A percentile compares a stretch with the other conserved stretches of the same genome.
These are phyloP conservation scores for Tricladium varicosporioides DNA, from an alignment of 2,329 filamentous ascomycete species.

Conservation along the genomic window DNA sequence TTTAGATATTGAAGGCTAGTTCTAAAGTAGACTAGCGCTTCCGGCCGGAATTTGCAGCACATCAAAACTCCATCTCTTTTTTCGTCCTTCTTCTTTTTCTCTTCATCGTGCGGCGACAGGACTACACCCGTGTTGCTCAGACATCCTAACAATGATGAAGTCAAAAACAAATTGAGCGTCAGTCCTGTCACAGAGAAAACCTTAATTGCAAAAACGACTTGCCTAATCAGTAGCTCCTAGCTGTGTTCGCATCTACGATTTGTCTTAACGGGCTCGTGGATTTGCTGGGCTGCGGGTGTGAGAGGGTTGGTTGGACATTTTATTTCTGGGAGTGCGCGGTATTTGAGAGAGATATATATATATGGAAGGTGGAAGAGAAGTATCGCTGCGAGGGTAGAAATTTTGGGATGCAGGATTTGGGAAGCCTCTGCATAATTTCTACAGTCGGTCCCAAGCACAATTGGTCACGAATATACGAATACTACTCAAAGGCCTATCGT, in stretches of 20 bases:
- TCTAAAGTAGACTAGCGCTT: too few relatives aligned
- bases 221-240: constrained; percentile 38
- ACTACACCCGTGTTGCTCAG: constrained; percentile 35
- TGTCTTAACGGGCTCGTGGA: constrained; percentile 29
- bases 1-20: too few relatives aligned
- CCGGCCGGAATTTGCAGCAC: too few relatives aligned
- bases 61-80: too few relatives aligned
- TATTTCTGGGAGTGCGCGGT: constrained; percentile 4
- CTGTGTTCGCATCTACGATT: constrained; percentile 34
- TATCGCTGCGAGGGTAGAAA: neutral
- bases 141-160: constrained; percentile 32
- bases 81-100: constrained; percentile 16
- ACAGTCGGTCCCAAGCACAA: too few relatives aligned
- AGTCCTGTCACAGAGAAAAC: constrained; percentile 39
- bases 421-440: neutral
- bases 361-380: neutral
- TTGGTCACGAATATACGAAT: too few relatives aligned
- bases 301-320: constrained; percentile 54
- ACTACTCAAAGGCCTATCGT: neutral
- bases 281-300: constrained; percentile 29
- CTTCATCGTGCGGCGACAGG: constrained; percentile 33
- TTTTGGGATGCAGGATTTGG: neutral
- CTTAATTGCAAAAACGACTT: constrained; percentile 71
- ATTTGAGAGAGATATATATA: neutral
- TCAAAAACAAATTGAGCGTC: constrained; percentile 34